Percentiles rank a stretch among this genome's conserved stretches.
Evolutionary conservation across 495 filamentous ascomycete genomes (phyloP).

Genomic region (Staphylotrichum tortipilum): DNA sequence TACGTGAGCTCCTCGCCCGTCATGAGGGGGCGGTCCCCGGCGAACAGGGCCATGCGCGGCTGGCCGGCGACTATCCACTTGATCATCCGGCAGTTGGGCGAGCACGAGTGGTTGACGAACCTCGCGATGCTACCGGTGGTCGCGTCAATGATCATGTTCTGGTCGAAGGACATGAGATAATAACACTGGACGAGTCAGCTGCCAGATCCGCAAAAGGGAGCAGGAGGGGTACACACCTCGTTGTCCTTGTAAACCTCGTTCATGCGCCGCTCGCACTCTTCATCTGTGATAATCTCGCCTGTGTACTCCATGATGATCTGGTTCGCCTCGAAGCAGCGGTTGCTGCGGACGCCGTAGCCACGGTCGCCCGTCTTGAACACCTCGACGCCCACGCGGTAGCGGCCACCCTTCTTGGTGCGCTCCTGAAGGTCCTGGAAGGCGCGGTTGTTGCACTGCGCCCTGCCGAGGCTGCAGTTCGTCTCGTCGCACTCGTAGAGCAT

Average conservation of each 20-base stretch:
- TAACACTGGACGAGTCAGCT: constrained; percentile 58
- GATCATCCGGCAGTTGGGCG: constrained; percentile 94
- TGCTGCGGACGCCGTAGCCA: constrained; percentile 84
- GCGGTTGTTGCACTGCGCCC: constrained; percentile 69
- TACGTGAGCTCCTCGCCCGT: constrained; percentile 97
- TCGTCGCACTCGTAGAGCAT: constrained; percentile 97
- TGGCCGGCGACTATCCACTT: constrained; percentile 96
- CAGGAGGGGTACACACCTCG: constrained; percentile 48
- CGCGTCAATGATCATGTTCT: constrained; percentile 98
- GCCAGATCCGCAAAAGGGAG: background rate
- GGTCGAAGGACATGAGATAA: constrained; percentile 96
- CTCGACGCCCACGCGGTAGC: constrained; percentile 86
- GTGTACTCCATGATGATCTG: constrained; percentile 98
- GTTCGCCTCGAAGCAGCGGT: constrained; percentile 75
- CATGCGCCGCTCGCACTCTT: constrained; percentile 90
- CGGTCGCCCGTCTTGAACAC: constrained; percentile 83
- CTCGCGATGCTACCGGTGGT: constrained; percentile 91
- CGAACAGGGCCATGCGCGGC: constrained; percentile 95
- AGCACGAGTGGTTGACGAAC: constrained; percentile 96
- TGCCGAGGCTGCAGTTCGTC: constrained; percentile 71
- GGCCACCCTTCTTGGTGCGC: constrained; percentile 66
- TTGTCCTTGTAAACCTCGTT: constrained; percentile 84
- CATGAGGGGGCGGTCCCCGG: constrained; percentile 78
- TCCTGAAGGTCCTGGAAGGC: constrained; percentile 73
- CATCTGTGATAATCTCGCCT: constrained; percentile 91